These are phyloP conservation scores for Phytophthora europaea DNA, from an alignment of 352 stramenopile genomes.

Conservation along the genomic window DNA sequence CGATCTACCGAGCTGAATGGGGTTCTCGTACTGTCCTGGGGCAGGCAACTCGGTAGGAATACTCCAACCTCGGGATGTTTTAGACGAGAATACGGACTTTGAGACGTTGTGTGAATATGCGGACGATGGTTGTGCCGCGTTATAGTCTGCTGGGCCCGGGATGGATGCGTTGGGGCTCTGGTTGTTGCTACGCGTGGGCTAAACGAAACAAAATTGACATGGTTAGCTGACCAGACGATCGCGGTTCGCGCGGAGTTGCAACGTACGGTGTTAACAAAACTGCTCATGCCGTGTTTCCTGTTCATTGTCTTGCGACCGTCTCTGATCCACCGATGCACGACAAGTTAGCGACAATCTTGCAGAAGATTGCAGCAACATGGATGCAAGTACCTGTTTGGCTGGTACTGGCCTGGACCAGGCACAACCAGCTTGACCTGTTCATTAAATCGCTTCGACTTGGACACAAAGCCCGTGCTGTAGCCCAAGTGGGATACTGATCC, in stretches of 20 bases:
- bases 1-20: slow-evolving; percentile 53
- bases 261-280: slow-evolving; percentile 67
- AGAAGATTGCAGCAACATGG: slow-evolving; percentile 1
- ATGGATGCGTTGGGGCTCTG: slow-evolving; percentile 30
- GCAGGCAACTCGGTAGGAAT: slow-evolving; percentile 56
- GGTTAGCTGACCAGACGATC: not conserved
- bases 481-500: slow-evolving; percentile 79
- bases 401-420: slow-evolving; percentile 75
- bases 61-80: slow-evolving; percentile 64
- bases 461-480: slow-evolving; percentile 84
- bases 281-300: slow-evolving; percentile 76
- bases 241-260: not conserved
- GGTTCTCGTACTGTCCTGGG: slow-evolving; percentile 80
- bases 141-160: slow-evolving; percentile 69
- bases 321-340: not conserved
- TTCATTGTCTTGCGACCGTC: slow-evolving; percentile 60
- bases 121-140: slow-evolving; percentile 47
- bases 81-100: slow-evolving; percentile 72
- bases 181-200: slow-evolving; percentile 49
- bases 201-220: not conserved
- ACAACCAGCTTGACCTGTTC: slow-evolving; percentile 56
- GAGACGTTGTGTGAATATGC: slow-evolving; percentile 64
- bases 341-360: not conserved
- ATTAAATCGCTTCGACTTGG: slow-evolving; percentile 79
- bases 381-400: slow-evolving; percentile 48